Base-by-base conservation (phyloP, 225 moss, liverwort and hornwort species). In the Asterella californica region DNA sequence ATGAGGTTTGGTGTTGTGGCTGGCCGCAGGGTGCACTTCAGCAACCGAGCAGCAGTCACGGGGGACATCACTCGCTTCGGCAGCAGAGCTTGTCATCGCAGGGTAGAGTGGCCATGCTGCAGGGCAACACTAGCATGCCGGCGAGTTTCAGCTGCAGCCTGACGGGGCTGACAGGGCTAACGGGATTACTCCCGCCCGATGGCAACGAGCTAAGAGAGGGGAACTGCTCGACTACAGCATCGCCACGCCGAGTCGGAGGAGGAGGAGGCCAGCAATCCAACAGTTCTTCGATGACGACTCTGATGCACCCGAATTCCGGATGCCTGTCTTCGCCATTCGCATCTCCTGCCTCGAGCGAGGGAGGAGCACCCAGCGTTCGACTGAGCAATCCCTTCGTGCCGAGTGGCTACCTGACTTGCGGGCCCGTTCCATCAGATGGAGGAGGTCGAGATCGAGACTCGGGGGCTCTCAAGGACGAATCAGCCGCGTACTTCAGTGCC, bases 201-300 rank as follows among this genome's bases (percentile, higher is more conserved):
- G 97, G 91, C 22, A 86, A 79, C 55, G 95, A 99, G 14, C 82
- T 99, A 9, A 88, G 95, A 36, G 99, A 99, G 79, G 99, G 99
- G 2, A 99, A 99, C 80, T 99, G 99, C 82, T 99, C 99, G 47
- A 99, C 99, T 22, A 99, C 99, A 0, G 95, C 99, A 8, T 99
- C 99, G 0, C 99, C 99, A 9, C 91, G 99, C 1, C 95, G 94
- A 72, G 87, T 88, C 6, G 87, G 87, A 18, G 77, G 77, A 19
- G 75, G 75, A 21, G 77, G 77, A 15, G 89, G 73, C 6, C 97
- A 93, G 79, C 97, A 99, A 76, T 99, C 97, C 18, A 95, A 94
- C 86, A 94, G 91, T 11, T 99, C 99, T 0, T 99, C 99, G n/a
- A 99, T 99, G 99, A 93, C 99, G 33, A 83, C 85, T 32, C 93